phyloP scores from a whole-genome alignment of 805 yeast species.

The Lipomyces mesembrius region DNA sequence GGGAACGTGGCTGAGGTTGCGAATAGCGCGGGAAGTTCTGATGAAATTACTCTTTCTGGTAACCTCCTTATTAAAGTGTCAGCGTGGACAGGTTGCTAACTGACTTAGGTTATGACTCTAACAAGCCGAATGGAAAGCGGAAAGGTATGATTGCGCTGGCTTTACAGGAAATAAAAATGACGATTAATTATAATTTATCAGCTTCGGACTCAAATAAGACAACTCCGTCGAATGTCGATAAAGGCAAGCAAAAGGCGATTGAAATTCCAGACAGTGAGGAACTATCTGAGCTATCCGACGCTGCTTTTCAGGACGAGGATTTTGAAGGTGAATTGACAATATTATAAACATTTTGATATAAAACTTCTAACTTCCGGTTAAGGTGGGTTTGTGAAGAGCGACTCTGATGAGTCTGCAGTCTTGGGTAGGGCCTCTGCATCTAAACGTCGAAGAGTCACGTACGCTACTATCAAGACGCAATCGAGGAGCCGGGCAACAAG shows the following conservation, averaged over 20 bases:
- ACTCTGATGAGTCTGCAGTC: slow-evolving; percentile 28
- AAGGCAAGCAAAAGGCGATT: slow-evolving; percentile 9
- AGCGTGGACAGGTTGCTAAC: neutral
- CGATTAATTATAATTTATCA: neutral
- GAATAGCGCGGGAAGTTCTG: slow-evolving; percentile 14
- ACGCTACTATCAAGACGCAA: neutral
- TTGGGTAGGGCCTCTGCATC: neutral
- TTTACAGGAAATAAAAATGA: neutral
- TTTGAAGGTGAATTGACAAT: slow-evolving; percentile 5
- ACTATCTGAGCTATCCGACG: slow-evolving; percentile 1
- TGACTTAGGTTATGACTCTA: neutral
- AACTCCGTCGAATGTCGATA: neutral
- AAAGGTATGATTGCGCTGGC: slow-evolving; percentile 2
- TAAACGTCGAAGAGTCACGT: slow-evolving; percentile 6
- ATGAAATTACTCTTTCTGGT: slow-evolving; percentile 14
- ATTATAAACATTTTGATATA: neutral
- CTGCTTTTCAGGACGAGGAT: slow-evolving; percentile 7
- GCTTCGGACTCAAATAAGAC: neutral
- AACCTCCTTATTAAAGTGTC: neutral
- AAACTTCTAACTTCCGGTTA: neutral
- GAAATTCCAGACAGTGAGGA: slow-evolving; percentile 8
- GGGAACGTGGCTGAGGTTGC: slow-evolving; percentile 19
- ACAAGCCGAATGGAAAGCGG: slow-evolving; percentile 1
- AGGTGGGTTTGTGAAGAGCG: slow-evolving; percentile 24
- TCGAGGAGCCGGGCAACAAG: neutral